Percentiles rank a stretch among this genome's conserved stretches.
Conservation (phyloP, 352 stramenopile genomes). For the Salisapilia sapeloensis region DNA sequence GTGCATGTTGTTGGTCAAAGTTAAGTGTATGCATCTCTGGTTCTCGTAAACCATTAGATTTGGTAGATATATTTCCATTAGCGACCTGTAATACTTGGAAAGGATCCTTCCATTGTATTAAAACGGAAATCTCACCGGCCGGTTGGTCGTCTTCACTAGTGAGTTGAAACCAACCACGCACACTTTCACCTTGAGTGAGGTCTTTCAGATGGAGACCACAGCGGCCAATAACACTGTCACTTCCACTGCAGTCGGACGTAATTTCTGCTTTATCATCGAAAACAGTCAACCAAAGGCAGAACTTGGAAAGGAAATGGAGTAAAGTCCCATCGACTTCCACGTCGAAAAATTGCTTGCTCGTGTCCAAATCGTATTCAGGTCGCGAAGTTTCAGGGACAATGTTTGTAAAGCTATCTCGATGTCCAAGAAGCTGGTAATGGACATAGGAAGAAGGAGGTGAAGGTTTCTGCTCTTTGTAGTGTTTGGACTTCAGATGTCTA, state of each 20-base stretch:
- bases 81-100: constrained; percentile 50
- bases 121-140: constrained; percentile 47
- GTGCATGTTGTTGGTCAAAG: constrained; percentile 49
- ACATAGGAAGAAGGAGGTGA: constrained; percentile 60
- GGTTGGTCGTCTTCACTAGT: constrained; percentile 28
- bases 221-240: constrained; percentile 57
- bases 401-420: constrained; percentile 80
- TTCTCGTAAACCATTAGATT: no score
- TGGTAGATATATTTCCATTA: no score
- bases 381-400: constrained; percentile 40
- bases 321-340: constrained; percentile 58
- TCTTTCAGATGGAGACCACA: constrained; percentile 44
- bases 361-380: constrained; percentile 60
- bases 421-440: constrained; percentile 82
- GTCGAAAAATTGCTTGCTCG: constrained; percentile 38
- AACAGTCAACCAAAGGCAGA: constrained; percentile 63
- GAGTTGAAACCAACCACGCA: constrained; percentile 61
- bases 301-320: constrained; percentile 72
- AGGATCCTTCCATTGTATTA: constrained; percentile 62
- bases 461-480: constrained; percentile 15
- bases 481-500: constrained; percentile 24
- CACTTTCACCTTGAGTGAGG: constrained; percentile 44
- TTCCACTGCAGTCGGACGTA: constrained; percentile 8
- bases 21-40: constrained; percentile 37
- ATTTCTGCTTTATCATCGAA: constrained; percentile 64